phyloP scores from a whole-genome alignment of 2,329 filamentous ascomycete species.

The Mycosphaerella arachidis region DNA sequence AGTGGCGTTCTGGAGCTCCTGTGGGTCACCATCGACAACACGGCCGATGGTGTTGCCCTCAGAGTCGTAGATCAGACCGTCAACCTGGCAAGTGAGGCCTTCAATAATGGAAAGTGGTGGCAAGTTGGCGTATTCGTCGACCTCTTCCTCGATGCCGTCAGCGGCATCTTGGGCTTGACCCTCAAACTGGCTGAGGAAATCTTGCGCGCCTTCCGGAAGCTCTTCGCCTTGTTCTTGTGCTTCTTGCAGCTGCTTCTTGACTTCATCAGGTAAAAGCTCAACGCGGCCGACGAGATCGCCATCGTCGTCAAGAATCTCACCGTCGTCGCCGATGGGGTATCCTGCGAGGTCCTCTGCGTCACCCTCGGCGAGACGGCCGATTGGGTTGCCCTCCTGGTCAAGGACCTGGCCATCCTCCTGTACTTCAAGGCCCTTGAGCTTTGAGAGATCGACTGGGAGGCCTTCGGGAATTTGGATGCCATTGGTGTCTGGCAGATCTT shows the following conservation, averaged over 20 bases:
- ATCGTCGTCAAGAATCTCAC: conserved; percentile 53
- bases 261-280: conserved; percentile 45
- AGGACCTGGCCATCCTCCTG: conserved; percentile 52
- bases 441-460: conserved; percentile 41
- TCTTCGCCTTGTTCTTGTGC: conserved; percentile 36
- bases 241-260: conserved; percentile 40
- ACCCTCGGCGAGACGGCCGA: conserved; percentile 49
- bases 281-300: conserved; percentile 53
- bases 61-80: conserved; percentile 47
- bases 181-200: conserved; percentile 29
- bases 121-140: conserved; percentile 33
- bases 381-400: conserved; percentile 46
- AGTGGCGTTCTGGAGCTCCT: conserved; percentile 45
- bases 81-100: conserved; percentile 44
- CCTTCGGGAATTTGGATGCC: conserved; percentile 34
- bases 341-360: conserved; percentile 51
- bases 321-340: conserved; percentile 50
- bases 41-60: conserved; percentile 49
- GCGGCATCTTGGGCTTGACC: conserved; percentile 27
- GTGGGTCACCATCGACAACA: conserved; percentile 46
- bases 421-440: conserved; percentile 50
- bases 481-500: conserved; percentile 28
- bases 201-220: conserved; percentile 34
- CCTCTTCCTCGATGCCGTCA: conserved; percentile 26
- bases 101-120: conserved; percentile 46